Evolutionary conservation across 768 basidiomycete species (phyloP), one percentile per base, ranked within the genome.

Genomic region (Russula emetica): DNA sequence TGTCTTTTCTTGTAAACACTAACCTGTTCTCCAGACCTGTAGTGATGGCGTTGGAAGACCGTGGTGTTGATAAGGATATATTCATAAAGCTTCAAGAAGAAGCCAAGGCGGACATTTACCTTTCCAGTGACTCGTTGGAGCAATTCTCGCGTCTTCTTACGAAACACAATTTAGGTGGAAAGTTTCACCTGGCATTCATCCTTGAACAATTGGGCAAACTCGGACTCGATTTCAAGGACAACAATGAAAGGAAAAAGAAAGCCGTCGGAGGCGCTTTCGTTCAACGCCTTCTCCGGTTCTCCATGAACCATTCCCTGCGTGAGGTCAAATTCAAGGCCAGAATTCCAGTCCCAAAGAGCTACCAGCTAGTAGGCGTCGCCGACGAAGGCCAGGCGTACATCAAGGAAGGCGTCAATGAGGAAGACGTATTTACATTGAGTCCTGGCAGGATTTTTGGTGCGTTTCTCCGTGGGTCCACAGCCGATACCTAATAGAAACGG

Each of bases 41-140:
- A 9, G 81, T 92, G 36, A 92, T 88, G 86, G 77, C 91, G 2
- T 77, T 95, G 9, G 92, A 94, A 71, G 87, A 89, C 64, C 79
- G 87, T 9, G 86, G 86, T 0, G 86, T 92, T 18, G 75, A 77
- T 7, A 77, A 74, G 62, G 78, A 84, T 0, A 79, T 75, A 2
- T 90, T 94, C 70, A 51, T 85, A 44, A 72, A 77, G 3, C 79
- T 93, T 1, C 92, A 92, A 70, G 77, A 84, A 26, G 62, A 71
- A 0, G 83, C 84, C 0, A 81, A 90, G 2, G 78, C 80, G 0
- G 74, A 81, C 0, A 81, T 85, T 24, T 79, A 79, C 38, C 85
- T 81, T 50, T 84, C 90, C 5, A 79, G 86, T 59, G 81, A 86
- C 60, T 83, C 82, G 2, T 74, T 86, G 1, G 69, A 67, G 16